phyloP scores from a whole-genome alignment of 2,329 filamentous ascomycete genomes.

The Ceratocystis alfenasii region DNA sequence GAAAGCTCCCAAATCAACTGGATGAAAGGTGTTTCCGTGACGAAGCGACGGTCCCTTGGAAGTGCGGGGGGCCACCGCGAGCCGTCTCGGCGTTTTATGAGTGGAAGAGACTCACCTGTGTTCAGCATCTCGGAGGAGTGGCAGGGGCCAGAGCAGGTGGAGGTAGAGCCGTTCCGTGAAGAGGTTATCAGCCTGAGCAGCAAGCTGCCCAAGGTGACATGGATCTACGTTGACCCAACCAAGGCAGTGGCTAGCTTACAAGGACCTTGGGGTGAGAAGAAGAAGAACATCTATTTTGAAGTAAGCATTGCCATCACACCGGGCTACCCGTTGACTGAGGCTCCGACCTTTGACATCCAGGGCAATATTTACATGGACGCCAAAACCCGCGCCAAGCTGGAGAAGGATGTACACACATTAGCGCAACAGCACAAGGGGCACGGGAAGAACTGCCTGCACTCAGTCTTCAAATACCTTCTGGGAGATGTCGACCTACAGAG shows the following conservation, averaged over 20 bases:
- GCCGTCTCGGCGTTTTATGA: constrained; percentile 35
- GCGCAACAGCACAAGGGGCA: constrained; percentile 43
- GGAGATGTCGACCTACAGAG: constrained; percentile 50
- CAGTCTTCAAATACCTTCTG: constrained; percentile 50
- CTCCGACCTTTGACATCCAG: constrained; percentile 48
- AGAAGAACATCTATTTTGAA: constrained; percentile 49
- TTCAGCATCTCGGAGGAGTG: constrained; percentile 41
- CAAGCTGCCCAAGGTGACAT: constrained; percentile 51
- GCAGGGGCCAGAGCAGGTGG: constrained; percentile 30
- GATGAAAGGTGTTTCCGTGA: constrained; percentile 53
- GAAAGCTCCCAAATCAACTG: constrained; percentile 51
- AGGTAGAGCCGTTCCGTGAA: constrained; percentile 51
- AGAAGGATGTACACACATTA: constrained; percentile 33
- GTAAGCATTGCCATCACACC: constrained; percentile 48
- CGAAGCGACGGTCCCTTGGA: constrained; percentile 31
- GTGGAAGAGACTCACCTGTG: constrained; percentile 43
- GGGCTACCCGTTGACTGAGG: constrained; percentile 45
- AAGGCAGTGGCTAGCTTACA: constrained; percentile 17
- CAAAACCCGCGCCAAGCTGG: constrained; percentile 37
- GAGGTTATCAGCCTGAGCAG: constrained; percentile 51
- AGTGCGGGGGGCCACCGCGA: constrained; percentile 14
- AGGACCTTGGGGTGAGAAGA: constrained; percentile 49
- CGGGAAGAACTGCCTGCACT: constrained; percentile 50
- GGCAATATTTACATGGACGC: constrained; percentile 51
- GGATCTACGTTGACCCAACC: constrained; percentile 40